Base-by-base conservation (phyloP, 2,329 filamentous ascomycete species). In the Coniochaeta sp. region DNA sequence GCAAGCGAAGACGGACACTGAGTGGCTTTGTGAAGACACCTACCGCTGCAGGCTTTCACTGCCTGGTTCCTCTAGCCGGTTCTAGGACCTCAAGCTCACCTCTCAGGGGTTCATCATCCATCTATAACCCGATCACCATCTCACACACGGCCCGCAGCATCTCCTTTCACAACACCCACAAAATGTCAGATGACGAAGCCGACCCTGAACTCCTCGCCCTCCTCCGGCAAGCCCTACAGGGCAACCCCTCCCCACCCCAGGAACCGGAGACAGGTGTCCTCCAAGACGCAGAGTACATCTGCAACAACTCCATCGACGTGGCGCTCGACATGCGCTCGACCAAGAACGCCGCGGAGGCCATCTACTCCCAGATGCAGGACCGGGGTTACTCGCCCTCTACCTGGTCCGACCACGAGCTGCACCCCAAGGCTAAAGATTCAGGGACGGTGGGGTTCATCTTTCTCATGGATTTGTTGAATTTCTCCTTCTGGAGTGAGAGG, bases 381-480 rank as follows among this genome's bases (percentile, higher is more conserved):
- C 90, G 89, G 64, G 72, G 77, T 32, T 97, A 95, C 70, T 94
- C 89, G 4, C 90, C 89, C 0, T 81, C 87, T 55, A 87, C 83
- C 8, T 99, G 94, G 94, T 82, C 88, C 13, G 79, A 87, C 61
- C 91, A 97, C 67, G 88, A 94, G 65, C 75, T 99, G 33, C 94
- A 99, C 62, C 94, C 94, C 1, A 87, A 91, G 66, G 62, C 80
- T 38, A 90, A 90, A 63, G 85, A 95, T 63, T 87, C 89, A 62
- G 78, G 70, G 49, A 91, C 90, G 0, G 82, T 95, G 20, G 86
- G 89, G 56, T 97, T 99, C 65, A 92, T 99, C 61, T 97, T 99
- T 66, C 90, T 89, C 18, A 95, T 99, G 90, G 94, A 99, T 66
- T 69, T 99, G 26, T 73, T 99, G 49, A 99, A 99, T 66, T 99